Evolutionary conservation across 331 rosid genomes (phyloP), one percentile per base, ranked within the genome.

Genomic region (Cydonia oblonga): DNA sequence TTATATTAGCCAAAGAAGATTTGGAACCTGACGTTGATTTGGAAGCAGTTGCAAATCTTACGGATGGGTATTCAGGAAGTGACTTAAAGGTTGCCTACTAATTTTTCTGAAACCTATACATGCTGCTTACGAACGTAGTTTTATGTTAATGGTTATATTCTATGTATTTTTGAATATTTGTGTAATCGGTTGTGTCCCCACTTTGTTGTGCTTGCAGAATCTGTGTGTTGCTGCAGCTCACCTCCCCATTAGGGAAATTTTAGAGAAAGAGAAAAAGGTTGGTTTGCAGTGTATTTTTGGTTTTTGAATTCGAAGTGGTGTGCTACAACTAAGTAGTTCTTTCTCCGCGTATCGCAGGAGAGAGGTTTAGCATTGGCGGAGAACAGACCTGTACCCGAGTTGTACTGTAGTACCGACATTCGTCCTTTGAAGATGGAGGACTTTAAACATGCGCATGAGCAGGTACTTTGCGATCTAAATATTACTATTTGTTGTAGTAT

Each of bases 21-120:
- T 72, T 93, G 78, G 87, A 84, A 12, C 71, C 92, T 24, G 97
- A 86, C 67, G 89, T 91, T 75, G 91, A 89, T 70, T 82, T 93
- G 85, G 92, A 86, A 77, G 90, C 89, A 52, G 58, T 85, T 61
- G 96, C 98, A 26, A 93, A 82, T 77, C 80, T 90, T 95, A 87
- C 96, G 1, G 98, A 93, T 54, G 98, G 97, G 71, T 93, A 93
- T 81, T 91, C 98, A 49, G 98, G 98, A 76, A 93, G 97, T 79
- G 98, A 93, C 80, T 78, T 93, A 69, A 93, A 93, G 98, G 98
- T 93, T 72, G 44, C 65, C 35, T 66, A 25, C 49, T n/a, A 26
- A 66, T 58, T 66, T 25, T 23, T 52, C 42, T 6, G 1, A 23
- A 11, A 71, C 44, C 33, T 12, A 33, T 66, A 30, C 68, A 14